Percentiles rank a stretch among this genome's conserved stretches.
These are phyloP conservation scores for Eimeria tenella DNA, from an alignment of 169 alveolate species.

Conservation along the genomic window DNA sequence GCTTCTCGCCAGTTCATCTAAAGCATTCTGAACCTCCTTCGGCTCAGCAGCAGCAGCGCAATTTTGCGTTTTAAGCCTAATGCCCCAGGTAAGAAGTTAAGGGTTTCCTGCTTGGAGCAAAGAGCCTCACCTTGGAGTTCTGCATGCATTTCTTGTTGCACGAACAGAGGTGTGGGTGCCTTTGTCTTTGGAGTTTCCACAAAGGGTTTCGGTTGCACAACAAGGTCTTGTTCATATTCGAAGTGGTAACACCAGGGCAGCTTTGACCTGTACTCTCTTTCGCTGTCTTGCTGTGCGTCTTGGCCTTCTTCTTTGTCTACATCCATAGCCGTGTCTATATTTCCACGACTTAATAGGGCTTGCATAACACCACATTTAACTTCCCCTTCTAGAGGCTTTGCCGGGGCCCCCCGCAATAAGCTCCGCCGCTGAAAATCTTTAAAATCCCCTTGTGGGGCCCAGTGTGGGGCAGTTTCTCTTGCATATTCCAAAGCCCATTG, in stretches of 20 bases:
- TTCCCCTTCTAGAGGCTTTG: neutral
- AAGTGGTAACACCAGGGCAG: constrained; percentile 55
- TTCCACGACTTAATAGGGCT: neutral
- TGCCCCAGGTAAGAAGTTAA: neutral
- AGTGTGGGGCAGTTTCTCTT: neutral
- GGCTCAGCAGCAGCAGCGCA: too few species aligned
- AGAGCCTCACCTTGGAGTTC: constrained; percentile 1
- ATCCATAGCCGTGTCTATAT: neutral
- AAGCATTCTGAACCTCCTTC: too few species aligned
- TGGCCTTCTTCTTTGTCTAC: neutral
- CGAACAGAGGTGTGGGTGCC: too few species aligned
- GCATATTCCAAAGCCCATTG: neutral
- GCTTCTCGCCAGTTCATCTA: too few species aligned
- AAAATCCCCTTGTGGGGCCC: neutral
- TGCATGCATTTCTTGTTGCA: neutral
- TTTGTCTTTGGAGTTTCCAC: too few species aligned
- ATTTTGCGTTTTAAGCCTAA: neutral
- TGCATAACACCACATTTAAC: neutral
- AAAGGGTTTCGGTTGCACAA: neutral
- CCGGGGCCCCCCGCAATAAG: neutral
- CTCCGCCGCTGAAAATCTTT: neutral
- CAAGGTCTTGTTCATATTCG: neutral
- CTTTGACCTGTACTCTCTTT: neutral
- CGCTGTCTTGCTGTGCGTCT: neutral
- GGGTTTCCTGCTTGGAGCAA: neutral